Conservation (phyloP, 208 protist species). For the Angomonas ambiguus region DNA sequence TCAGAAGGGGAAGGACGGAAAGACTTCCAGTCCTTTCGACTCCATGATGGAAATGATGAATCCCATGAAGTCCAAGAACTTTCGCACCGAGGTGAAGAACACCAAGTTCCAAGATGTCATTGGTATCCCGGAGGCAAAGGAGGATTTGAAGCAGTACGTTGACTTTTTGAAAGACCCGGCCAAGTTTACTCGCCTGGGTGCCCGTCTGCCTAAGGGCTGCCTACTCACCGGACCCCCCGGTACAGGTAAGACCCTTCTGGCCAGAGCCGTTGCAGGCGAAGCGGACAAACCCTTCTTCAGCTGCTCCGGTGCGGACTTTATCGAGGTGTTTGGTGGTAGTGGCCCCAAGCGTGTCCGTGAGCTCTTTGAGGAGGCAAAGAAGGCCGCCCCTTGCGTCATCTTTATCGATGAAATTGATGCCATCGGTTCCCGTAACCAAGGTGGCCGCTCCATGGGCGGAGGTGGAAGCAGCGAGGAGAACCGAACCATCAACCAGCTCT, state of each 20-base stretch:
- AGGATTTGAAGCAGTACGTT: slow-evolving; percentile 98
- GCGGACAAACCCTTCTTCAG: slow-evolving; percentile 93
- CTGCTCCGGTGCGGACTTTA: slow-evolving; percentile 96
- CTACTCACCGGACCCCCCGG: slow-evolving; percentile 96
- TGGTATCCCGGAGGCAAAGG: slow-evolving; percentile 96
- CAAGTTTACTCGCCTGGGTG: slow-evolving; percentile 95
- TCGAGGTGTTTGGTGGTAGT: slow-evolving; percentile 97
- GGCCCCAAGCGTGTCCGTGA: slow-evolving; percentile 95
- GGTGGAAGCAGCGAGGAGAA: slow-evolving; percentile 91
- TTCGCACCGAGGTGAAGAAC: slow-evolving; percentile 79
- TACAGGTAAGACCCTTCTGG: slow-evolving; percentile 97
- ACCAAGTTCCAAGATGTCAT: slow-evolving; percentile 95
- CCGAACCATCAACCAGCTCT: slow-evolving; percentile 96
- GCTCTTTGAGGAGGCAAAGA: slow-evolving; percentile 93
- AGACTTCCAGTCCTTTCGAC: slow-evolving; percentile 52
- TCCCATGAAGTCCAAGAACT: slow-evolving; percentile 88
- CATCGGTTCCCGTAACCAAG: slow-evolving; percentile 90
- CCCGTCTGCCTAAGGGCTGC: slow-evolving; percentile 95
- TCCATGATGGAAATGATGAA: slow-evolving; percentile 93
- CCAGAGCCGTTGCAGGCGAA: slow-evolving; percentile 95
- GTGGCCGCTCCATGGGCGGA: slow-evolving; percentile 76
- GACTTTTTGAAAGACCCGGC: slow-evolving; percentile 96
- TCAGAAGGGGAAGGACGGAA: slow-evolving; percentile 20
- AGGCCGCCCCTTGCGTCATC: slow-evolving; percentile 94
- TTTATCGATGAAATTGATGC: slow-evolving; percentile 99